Percentiles rank a stretch among this genome's conserved stretches.
These are phyloP conservation scores for Sclerotinia borealis DNA, from an alignment of 2,329 filamentous ascomycete genomes.

Conservation along the genomic window DNA sequence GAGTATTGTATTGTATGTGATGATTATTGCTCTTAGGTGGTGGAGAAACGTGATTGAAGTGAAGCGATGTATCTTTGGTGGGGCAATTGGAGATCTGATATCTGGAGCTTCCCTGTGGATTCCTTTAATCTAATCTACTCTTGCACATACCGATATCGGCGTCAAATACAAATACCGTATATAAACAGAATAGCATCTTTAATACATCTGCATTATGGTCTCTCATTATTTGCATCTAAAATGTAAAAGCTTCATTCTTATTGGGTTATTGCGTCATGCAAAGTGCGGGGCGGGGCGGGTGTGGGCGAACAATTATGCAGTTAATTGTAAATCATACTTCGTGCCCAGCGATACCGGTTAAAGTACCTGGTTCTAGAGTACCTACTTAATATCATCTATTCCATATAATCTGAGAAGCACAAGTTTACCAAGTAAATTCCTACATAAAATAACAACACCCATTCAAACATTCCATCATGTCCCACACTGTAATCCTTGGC, in stretches of 20 bases:
- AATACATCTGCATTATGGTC: neutral
- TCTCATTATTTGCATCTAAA: neutral
- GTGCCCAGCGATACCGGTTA: neutral
- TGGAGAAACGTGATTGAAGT: neutral
- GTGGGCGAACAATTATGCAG: neutral
- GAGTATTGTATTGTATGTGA: neutral
- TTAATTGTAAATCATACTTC: no score
- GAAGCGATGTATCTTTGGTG: neutral
- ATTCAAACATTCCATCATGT: neutral
- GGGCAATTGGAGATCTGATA: neutral
- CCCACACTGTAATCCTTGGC: constrained; percentile 54
- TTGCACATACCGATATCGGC: no score
- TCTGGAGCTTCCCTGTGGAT: neutral
- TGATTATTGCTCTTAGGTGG: neutral
- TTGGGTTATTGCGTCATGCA: neutral
- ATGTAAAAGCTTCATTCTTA: neutral
- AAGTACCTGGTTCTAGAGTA: neutral
- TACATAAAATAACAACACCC: neutral
- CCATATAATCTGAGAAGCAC: neutral
- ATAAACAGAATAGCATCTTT: no score
- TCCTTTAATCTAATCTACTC: neutral
- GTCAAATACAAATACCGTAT: neutral
- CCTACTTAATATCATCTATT: neutral
- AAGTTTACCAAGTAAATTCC: neutral
- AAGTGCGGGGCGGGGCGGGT: neutral